Evolutionary conservation across 2,329 filamentous ascomycete species (phyloP).

Genomic region (Colletotrichum noveboracense): DNA sequence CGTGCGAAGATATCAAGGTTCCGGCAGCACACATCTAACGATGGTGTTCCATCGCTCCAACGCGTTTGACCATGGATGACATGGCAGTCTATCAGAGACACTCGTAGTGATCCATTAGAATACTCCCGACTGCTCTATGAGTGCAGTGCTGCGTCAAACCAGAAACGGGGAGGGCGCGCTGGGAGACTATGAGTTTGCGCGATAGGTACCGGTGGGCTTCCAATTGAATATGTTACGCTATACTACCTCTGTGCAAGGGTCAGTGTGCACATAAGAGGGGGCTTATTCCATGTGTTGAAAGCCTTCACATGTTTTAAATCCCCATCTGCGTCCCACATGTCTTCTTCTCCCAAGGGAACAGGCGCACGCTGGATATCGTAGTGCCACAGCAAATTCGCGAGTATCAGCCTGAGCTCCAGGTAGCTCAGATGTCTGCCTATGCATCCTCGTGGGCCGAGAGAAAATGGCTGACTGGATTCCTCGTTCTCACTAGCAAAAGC

Average conservation of each 20-base stretch:
- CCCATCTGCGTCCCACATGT: conserved; percentile 29
- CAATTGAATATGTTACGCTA: not conserved
- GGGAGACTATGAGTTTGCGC: not conserved
- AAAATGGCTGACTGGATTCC: conserved; percentile 32
- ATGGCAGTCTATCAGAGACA: not conserved
- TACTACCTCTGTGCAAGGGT: conserved; percentile 5
- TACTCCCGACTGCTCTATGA: not conserved
- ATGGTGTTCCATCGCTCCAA: not conserved
- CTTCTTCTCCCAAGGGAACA: conserved; percentile 10
- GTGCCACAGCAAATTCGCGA: conserved; percentile 29
- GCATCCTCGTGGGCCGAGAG: conserved; percentile 32
- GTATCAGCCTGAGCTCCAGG: conserved; percentile 33
- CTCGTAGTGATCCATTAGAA: not conserved
- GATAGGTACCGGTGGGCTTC: not conserved
- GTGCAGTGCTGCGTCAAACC: not conserved
- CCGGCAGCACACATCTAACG: not conserved
- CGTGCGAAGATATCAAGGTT: not conserved
- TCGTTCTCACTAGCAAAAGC: conserved; percentile 25
- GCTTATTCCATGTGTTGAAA: conserved; percentile 33
- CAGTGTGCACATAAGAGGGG: conserved; percentile 29
- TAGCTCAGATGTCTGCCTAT: conserved; percentile 36
- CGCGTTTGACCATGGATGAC: not conserved
- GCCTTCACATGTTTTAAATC: conserved; percentile 29
- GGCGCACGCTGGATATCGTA: conserved; percentile 33
- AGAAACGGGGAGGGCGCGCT: not conserved